Conservation (phyloP, 169 alveolate genomes). For the Cryptosporidium sp. region DNA sequence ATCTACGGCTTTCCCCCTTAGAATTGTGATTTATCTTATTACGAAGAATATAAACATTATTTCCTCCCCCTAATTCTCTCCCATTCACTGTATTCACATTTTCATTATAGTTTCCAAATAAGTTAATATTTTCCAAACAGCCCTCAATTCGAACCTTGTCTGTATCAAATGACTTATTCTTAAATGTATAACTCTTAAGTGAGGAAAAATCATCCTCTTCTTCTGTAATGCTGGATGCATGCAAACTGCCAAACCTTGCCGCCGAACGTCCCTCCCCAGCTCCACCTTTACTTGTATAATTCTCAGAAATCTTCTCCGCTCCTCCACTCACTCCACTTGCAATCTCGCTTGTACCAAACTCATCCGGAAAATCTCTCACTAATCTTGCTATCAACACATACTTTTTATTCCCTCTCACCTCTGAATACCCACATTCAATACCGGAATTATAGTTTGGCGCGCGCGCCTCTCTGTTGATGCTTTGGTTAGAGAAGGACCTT, state of each 20-base stretch:
- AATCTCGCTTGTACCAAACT: background rate
- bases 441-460: background rate
- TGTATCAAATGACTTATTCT: conserved; percentile 47
- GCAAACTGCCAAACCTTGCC: background rate
- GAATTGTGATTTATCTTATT: conserved; percentile 4
- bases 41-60: conserved; percentile 35
- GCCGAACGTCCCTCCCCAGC: background rate
- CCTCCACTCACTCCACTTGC: conserved; percentile 6
- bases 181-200: conserved; percentile 9
- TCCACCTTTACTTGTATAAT: conserved; percentile 5
- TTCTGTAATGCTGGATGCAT: conserved; percentile 10
- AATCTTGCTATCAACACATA: conserved; percentile 27
- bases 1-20: background rate
- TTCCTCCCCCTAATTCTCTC: background rate
- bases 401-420: conserved; percentile 8
- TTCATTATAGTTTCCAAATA: background rate
- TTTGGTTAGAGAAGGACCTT: conserved; percentile 6
- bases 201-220: conserved; percentile 20
- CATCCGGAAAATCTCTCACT: background rate
- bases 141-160: conserved; percentile 65
- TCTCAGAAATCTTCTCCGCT: background rate
- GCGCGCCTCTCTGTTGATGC: background rate
- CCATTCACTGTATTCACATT: background rate
- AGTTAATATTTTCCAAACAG: conserved; percentile 21
- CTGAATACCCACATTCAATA: background rate